Percentiles rank a stretch among this genome's conserved stretches.
Conservation (phyloP, 352 stramenopile species). For the Phytophthora quininea region DNA sequence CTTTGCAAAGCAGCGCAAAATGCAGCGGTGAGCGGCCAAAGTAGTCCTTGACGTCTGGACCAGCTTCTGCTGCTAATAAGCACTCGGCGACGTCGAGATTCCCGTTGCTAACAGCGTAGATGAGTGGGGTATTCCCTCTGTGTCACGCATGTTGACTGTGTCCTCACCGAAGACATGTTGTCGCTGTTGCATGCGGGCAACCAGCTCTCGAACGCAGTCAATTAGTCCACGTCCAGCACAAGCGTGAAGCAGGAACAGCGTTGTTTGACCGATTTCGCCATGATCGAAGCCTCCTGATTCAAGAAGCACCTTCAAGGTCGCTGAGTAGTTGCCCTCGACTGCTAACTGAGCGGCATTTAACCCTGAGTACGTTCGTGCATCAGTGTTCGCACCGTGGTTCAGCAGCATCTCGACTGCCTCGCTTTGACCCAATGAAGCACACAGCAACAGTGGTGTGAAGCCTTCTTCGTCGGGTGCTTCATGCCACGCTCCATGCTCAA, state of each 20-base stretch:
- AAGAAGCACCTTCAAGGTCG: constrained; percentile 56
- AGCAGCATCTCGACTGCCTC: constrained; percentile 75
- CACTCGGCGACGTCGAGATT: constrained; percentile 53
- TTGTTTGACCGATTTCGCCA: constrained; percentile 39
- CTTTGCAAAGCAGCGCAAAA: constrained; percentile 49
- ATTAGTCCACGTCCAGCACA: constrained; percentile 63
- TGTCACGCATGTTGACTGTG: constrained; percentile 56
- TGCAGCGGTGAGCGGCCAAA: constrained; percentile 75
- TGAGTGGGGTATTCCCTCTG: constrained; percentile 80
- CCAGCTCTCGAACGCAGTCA: constrained; percentile 56
- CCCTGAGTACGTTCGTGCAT: constrained; percentile 41
- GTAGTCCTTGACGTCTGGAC: constrained; percentile 64
- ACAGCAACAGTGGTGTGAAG: constrained; percentile 70
- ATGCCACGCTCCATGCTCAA: constrained; percentile 85
- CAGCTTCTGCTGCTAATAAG: constrained; percentile 61
- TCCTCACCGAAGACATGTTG: constrained; percentile 34
- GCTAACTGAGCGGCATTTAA: constrained; percentile 63
- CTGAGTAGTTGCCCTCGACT: constrained; percentile 64
- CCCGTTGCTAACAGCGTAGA: constrained; percentile 74
- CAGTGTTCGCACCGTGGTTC: constrained; percentile 63
- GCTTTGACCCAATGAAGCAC: constrained; percentile 58
- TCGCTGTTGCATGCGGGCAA: constrained; percentile 51
- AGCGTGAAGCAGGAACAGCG: constrained; percentile 61
- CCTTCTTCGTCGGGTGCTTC: constrained; percentile 69
- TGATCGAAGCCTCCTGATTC: constrained; percentile 57